phyloP scores from a whole-genome alignment of 768 basidiomycete species.

The Phallus indusiatus region DNA sequence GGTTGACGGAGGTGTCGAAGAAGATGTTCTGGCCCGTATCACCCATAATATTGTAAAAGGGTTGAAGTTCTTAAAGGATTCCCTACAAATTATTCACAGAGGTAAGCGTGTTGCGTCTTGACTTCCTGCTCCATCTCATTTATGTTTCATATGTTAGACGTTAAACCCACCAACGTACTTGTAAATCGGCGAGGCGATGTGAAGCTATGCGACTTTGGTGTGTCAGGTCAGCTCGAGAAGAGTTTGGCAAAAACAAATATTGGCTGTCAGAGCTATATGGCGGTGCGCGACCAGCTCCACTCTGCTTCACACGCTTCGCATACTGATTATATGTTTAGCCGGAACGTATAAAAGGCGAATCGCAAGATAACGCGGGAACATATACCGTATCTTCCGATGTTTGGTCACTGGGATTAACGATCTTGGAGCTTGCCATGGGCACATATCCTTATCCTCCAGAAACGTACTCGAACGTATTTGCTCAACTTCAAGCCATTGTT shows the following conservation, averaged over 20 bases:
- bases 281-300: constrained; percentile 42
- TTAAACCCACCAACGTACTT: constrained; percentile 91
- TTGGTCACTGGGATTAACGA: constrained; percentile 91
- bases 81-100: constrained; percentile 78
- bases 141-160: constrained; percentile 38
- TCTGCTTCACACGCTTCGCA: constrained; percentile 1
- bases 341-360: constrained; percentile 93
- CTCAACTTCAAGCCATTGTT: constrained; percentile 93
- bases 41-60: constrained; percentile 79
- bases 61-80: constrained; percentile 91
- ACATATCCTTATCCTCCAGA: constrained; percentile 96
- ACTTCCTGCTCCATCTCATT: constrained; percentile 2
- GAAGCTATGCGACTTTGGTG: constrained; percentile 98
- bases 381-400: constrained; percentile 97
- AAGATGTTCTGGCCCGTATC: constrained; percentile 76
- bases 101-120: constrained; percentile 26
- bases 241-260: constrained; percentile 97
- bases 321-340: constrained; percentile 40
- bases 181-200: constrained; percentile 81
- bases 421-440: constrained; percentile 85
- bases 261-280: constrained; percentile 98
- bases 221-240: constrained; percentile 94
- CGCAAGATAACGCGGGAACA: constrained; percentile 71
- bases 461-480: constrained; percentile 95
- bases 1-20: constrained; percentile 44